Percentiles rank a stretch among this genome's conserved stretches.
Evolutionary conservation across 2,329 filamentous ascomycete species (phyloP).

Genomic region (Trichoderma harzianum): DNA sequence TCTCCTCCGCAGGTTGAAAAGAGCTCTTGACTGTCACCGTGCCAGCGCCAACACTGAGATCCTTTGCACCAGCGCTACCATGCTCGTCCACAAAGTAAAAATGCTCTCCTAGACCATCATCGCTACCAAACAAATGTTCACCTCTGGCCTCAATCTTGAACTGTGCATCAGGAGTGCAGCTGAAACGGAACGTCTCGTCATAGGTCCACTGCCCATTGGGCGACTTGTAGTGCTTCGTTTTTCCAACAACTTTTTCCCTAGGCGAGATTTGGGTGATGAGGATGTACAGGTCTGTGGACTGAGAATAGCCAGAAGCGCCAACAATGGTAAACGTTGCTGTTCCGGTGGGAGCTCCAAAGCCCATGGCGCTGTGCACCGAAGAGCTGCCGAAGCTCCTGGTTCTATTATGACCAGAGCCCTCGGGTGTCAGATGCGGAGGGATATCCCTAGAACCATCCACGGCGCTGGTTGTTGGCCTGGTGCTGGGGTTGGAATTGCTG

Average conservation of each 20-base stretch:
- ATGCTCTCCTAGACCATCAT: constrained; percentile 79
- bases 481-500: constrained; percentile 33
- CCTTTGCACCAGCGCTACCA: constrained; percentile 64
- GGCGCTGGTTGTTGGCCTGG: constrained; percentile 43
- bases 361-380: constrained; percentile 59
- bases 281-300: constrained; percentile 75
- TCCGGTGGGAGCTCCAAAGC: constrained; percentile 63
- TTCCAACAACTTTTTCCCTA: constrained; percentile 78
- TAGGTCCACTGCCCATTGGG: constrained; percentile 62
- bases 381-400: constrained; percentile 60
- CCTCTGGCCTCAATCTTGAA: constrained; percentile 86
- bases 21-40: constrained; percentile 69
- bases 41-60: constrained; percentile 69
- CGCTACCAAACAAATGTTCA: constrained; percentile 78
- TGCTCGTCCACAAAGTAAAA: constrained; percentile 90
- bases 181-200: constrained; percentile 75
- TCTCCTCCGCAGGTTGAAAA: constrained; percentile 56
- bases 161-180: constrained; percentile 75
- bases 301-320: constrained; percentile 73
- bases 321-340: constrained; percentile 78
- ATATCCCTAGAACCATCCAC: constrained; percentile 8
- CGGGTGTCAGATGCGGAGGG: background rate
- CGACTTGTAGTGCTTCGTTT: constrained; percentile 87
- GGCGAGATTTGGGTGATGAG: constrained; percentile 62
- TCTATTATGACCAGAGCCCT: constrained; percentile 42